Base-by-base conservation (phyloP, 495 filamentous ascomycete genomes). In the Talaromyces borbonicus region DNA sequence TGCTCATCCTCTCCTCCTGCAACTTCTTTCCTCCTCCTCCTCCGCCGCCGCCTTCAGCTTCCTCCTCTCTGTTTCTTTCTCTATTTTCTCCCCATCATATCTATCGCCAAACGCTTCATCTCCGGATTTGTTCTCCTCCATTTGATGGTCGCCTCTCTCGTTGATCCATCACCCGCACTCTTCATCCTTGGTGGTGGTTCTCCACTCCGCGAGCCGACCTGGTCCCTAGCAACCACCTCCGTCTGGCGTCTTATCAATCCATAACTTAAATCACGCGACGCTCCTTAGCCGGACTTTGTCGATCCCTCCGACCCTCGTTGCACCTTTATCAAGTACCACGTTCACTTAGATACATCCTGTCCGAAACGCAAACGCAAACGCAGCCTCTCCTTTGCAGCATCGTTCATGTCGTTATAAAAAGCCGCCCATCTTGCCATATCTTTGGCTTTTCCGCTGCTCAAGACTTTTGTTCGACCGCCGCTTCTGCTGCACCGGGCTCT, bases 401-500 rank as follows among this genome's bases (percentile, higher is more conserved):
- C n/a, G n/a, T n/a, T n/a, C n/a, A n/a, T n/a, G n/a, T n/a, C n/a
- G n/a, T n/a, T n/a, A n/a, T n/a, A n/a, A n/a, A n/a, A 8, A 8
- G n/a, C 35, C 35, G 12, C 15, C 12, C 19, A 2, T 29, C 41
- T 42, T 41, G 14, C 36, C 14, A 29, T 20, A 37, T 37, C 46
- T 25, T 20, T 8, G n/a, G 14, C 30, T 11, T 22, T 16, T 19
- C 12, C 30, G 16, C 44, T 36, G 19, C 19, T 20, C 18, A 36
- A 14, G 23, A 8, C 16, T 7, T 38, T 18, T 25, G 9, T 47
- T 47, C 38, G 44, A 52, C 52, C 47, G 50, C 54, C 49, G 53
- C 55, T 52, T 53, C 53, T 53, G 61, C 61, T 16, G 52, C 48
- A 42, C 43, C 22, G 40, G 55, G 52, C 58, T 54, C 61, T 62